Evolutionary conservation across 2,329 filamentous ascomycete species (phyloP).

Genomic region (Exophiala sp.): DNA sequence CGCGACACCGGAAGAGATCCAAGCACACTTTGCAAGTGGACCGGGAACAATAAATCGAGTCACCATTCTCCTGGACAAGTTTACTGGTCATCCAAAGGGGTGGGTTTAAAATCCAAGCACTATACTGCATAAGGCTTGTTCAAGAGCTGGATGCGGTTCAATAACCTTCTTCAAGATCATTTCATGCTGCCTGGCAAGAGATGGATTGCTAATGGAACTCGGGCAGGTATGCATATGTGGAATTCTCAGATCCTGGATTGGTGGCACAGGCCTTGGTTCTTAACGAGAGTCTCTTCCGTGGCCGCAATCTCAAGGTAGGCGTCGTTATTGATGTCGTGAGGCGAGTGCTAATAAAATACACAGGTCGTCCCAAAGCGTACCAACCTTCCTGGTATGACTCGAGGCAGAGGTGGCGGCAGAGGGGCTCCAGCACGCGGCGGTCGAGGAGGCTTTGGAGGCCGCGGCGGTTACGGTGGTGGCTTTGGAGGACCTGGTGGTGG

Average conservation of each 20-base stretch:
- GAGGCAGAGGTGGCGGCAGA: slow-evolving; percentile 55
- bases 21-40: slow-evolving; percentile 87
- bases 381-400: slow-evolving; percentile 89
- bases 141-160: slow-evolving; percentile 27
- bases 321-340: neutral
- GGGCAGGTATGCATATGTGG: slow-evolving; percentile 91
- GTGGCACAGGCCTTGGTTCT: slow-evolving; percentile 90
- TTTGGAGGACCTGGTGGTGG: slow-evolving; percentile 38
- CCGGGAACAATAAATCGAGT: slow-evolving; percentile 97
- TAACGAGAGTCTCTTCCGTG: slow-evolving; percentile 94
- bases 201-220: slow-evolving; percentile 35
- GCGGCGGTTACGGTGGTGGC: slow-evolving; percentile 37
- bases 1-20: slow-evolving; percentile 93
- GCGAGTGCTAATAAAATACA: slow-evolving; percentile 21
- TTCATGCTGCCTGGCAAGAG: slow-evolving; percentile 56
- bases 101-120: slow-evolving; percentile 46
- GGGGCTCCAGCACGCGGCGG: slow-evolving; percentile 53
- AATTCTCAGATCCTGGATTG: slow-evolving; percentile 89
- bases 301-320: slow-evolving; percentile 84
- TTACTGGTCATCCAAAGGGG: slow-evolving; percentile 99
- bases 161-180: slow-evolving; percentile 28
- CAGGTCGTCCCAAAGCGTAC: slow-evolving; percentile 87
- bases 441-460: slow-evolving; percentile 54
- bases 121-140: slow-evolving; percentile 23
- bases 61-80: slow-evolving; percentile 95